Percentiles rank a stretch among this genome's conserved stretches.
These are phyloP conservation scores for Eryngium alpinum DNA, from an alignment of 140 eudicot species.

Conservation along the genomic window DNA sequence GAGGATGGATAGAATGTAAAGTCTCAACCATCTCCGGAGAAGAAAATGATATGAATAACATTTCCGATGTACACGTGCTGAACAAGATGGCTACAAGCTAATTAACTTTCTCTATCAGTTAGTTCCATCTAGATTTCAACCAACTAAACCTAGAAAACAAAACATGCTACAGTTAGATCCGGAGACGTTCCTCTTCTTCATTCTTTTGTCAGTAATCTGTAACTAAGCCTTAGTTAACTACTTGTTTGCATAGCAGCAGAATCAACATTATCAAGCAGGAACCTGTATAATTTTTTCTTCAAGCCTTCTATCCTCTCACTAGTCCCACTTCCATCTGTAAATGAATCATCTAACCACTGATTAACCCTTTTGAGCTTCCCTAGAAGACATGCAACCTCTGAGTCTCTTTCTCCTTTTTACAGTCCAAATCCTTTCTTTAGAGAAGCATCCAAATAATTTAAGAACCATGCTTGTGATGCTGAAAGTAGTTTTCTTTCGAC, in stretches of 20 bases:
- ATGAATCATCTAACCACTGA: conserved; percentile 53
- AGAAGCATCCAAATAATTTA: conserved; percentile 53
- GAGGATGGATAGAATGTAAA: background rate
- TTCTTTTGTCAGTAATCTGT: conserved; percentile 32
- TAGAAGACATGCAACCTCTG: conserved; percentile 35
- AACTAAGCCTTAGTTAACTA: conserved; percentile 27
- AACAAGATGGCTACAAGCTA: conserved; percentile 12
- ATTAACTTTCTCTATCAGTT: conserved; percentile 18
- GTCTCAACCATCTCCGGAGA: background rate
- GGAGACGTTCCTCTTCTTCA: background rate
- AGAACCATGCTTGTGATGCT: conserved; percentile 54
- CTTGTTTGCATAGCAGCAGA: conserved; percentile 30
- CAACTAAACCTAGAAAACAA: conserved; percentile 23
- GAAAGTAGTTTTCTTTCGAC: conserved; percentile 40
- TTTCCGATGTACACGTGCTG: background rate
- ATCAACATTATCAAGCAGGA: conserved; percentile 61
- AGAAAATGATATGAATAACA: background rate
- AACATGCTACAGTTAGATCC: conserved; percentile 2
- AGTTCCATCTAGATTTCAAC: conserved; percentile 14
- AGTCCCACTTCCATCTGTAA: conserved; percentile 19
- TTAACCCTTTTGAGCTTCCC: conserved; percentile 66
- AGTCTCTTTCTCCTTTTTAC: conserved; percentile 29
- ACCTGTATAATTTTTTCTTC: conserved; percentile 46
- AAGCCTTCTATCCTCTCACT: conserved; percentile 56
- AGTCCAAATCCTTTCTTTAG: conserved; percentile 42